Base-by-base conservation (phyloP, 192 early-diverging fungal species). In the Diversispora epigaea region DNA sequence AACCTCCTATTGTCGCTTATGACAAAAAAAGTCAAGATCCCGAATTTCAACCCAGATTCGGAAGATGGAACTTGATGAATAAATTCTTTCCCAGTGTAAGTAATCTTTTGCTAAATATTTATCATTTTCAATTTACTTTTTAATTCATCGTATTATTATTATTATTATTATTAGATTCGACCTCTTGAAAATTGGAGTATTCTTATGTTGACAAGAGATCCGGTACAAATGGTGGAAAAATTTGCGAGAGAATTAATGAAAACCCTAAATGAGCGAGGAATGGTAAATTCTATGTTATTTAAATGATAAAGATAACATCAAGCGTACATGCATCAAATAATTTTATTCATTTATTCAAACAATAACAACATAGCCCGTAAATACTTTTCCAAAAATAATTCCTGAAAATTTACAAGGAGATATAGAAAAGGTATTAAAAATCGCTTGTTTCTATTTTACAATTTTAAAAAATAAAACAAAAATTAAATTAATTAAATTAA, bases 111-210 rank as follows among this genome's bases (percentile, higher is more conserved):
- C 7, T n/a, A 17, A 4, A n/a, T 12, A 22, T 45, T 45, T 14
- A 0, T 60, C 21, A 22, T 25, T 2, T 60, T 40, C 56, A 21
- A 7, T 15, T 15, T 58, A 9, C 8, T 58, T 58, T 4, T 63
- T 63, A 41, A 63, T 6, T 15, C 6, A 17, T 17, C 14, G 17
- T 64, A 19, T 43, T 64, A n/a, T n/a, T 14, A 17, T 17, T 17
- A 54, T 54, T 17, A 64, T 44, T 64, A 1, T 21, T n/a, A 3
- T 44, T 44, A 64, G 62, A 64, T 40, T 44, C 40, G 41, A 17
- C 11, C 46, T 22, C 56, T 71, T 39, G 50, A 19, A 10, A 71
- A 71, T 39, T 71, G 68, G 68, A 19, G 17, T 10, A 55, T 71
- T 39, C 47, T 71, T 55, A 39, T 71, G 21, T 68, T 68, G 32